Percentiles rank a stretch among this genome's conserved stretches.
phyloP scores from a whole-genome alignment of 768 basidiomycete genomes.

The Trametes cubensis region DNA sequence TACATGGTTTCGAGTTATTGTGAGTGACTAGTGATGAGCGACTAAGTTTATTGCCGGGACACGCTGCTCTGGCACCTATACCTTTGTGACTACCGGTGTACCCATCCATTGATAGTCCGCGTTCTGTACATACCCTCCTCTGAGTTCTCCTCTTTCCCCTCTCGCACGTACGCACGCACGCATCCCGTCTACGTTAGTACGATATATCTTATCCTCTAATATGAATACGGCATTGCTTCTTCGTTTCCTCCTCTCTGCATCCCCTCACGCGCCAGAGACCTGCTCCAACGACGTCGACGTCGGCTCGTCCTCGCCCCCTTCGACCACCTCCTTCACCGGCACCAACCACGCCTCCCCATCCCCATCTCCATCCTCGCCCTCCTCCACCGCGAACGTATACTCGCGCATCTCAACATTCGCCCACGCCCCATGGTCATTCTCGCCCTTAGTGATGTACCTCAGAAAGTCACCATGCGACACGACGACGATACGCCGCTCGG shows the following conservation, averaged over 20 bases:
- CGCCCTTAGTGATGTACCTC: slow-evolving; percentile 31
- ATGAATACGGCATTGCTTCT: slow-evolving; percentile 1
- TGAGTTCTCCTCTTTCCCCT: not conserved
- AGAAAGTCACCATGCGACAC: slow-evolving; percentile 34
- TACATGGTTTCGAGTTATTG: not conserved
- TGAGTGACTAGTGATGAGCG: not conserved
- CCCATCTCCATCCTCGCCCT: slow-evolving; percentile 26
- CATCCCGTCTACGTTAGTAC: not conserved
- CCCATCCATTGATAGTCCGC: slow-evolving; percentile 5
- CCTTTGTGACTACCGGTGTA: slow-evolving; percentile 10
- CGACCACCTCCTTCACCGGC: slow-evolving; percentile 24
- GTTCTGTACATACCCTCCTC: slow-evolving; percentile 18
- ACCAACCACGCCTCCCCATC: slow-evolving; percentile 31
- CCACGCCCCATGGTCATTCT: slow-evolving; percentile 29
- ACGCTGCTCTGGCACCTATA: slow-evolving; percentile 7
- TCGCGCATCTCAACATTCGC: slow-evolving; percentile 34
- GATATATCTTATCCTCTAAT: slow-evolving; percentile 12
- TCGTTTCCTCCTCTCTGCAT: not conserved
- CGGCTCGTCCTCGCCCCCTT: slow-evolving; percentile 30
- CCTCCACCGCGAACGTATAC: slow-evolving; percentile 30
- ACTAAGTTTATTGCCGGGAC: slow-evolving; percentile 13
- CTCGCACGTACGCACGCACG: not conserved
- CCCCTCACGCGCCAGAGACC: not conserved
- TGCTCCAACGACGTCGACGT: slow-evolving; percentile 33
- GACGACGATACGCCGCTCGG: slow-evolving; percentile 32